Evolutionary conservation across 495 filamentous ascomycete species (phyloP).

Genomic region (Lophiotrema nucula): DNA sequence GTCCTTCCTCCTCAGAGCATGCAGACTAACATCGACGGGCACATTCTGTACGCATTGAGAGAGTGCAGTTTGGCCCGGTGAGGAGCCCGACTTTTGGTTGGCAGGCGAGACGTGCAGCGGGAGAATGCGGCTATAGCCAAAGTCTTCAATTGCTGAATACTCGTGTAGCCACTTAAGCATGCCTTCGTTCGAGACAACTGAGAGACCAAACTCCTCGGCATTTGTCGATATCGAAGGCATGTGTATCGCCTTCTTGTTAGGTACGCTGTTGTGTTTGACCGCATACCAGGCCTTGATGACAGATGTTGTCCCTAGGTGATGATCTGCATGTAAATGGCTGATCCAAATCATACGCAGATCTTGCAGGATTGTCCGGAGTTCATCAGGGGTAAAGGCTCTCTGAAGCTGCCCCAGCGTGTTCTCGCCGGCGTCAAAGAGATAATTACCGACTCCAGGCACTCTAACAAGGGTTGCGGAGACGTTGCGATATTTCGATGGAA

Average conservation of each 20-base stretch:
- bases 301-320: constrained; percentile 80
- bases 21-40: neutral
- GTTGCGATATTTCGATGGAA: constrained; percentile 91
- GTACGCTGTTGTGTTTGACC: constrained; percentile 41
- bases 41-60: neutral
- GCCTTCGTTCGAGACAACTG: constrained; percentile 59
- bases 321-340: constrained; percentile 92
- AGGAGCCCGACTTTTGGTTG: neutral
- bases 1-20: neutral
- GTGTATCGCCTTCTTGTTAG: constrained; percentile 4
- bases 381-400: constrained; percentile 62
- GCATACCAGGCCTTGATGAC: constrained; percentile 77
- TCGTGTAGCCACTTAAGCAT: constrained; percentile 76
- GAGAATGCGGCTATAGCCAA: constrained; percentile 61
- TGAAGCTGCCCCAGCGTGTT: constrained; percentile 88
- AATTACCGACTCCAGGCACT: constrained; percentile 78
- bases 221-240: neutral
- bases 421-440: constrained; percentile 89
- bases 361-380: constrained; percentile 66
- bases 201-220: constrained; percentile 49
- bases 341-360: constrained; percentile 89
- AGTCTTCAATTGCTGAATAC: constrained; percentile 74
- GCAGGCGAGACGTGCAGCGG: constrained; percentile 43
- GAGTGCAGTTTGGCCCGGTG: neutral
- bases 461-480: constrained; percentile 84